A percentile compares a stretch with the other conserved stretches of the same genome.
phyloP scores from a whole-genome alignment of 305 asterid genomes.

The Withania somnifera region DNA sequence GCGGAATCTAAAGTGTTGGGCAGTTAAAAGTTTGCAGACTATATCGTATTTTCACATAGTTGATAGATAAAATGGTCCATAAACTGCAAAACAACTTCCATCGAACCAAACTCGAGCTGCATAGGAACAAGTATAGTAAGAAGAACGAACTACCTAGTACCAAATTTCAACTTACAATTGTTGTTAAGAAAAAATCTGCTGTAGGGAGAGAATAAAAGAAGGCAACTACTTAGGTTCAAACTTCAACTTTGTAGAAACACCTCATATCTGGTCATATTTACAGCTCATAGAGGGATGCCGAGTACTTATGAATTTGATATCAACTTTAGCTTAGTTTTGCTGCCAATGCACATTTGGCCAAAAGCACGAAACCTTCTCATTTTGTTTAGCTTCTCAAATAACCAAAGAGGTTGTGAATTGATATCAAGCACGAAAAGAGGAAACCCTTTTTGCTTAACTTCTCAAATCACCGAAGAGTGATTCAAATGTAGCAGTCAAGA shows the following conservation, averaged over 20 bases:
- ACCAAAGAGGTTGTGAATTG: background rate
- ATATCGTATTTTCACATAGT: background rate
- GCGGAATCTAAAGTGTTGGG: background rate
- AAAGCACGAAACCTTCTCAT: background rate
- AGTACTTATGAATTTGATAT: background rate
- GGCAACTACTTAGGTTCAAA: background rate
- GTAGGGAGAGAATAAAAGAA: background rate
- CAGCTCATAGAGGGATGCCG: background rate
- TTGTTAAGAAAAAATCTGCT: background rate
- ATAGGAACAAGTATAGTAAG: background rate
- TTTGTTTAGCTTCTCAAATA: background rate
- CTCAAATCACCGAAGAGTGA: background rate
- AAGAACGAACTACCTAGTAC: background rate
- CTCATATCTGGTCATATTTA: background rate
- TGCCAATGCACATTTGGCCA: background rate
- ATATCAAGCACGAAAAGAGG: background rate
- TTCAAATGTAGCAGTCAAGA: background rate
- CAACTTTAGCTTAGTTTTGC: background rate
- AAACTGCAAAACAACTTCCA: background rate
- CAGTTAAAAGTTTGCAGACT: background rate
- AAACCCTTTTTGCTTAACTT: background rate
- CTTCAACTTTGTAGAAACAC: too few species aligned
- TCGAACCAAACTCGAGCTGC: background rate
- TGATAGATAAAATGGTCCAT: background rate
- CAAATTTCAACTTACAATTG: background rate